Evolutionary conservation across 768 basidiomycete species (phyloP), one percentile per base, ranked within the genome.

Genomic region (Rhizopogon vulgaris): DNA sequence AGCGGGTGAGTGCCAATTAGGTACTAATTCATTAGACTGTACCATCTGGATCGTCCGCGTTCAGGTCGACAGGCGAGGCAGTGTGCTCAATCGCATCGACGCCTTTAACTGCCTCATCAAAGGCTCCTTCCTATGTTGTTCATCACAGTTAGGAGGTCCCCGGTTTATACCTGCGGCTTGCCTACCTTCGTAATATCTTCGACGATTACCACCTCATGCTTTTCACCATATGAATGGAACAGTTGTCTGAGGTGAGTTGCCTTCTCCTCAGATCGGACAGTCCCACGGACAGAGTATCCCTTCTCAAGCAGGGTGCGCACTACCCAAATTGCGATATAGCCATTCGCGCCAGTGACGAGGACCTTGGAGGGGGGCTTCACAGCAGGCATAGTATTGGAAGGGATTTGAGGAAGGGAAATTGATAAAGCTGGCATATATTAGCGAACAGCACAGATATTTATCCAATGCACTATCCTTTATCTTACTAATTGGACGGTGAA

Each of bases 71-170:
- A 1, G 87, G 86, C 1, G 85, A 87, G 0, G 85, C 85, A 3
- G 75, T 80, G 59, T 89, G 88, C 34, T 71, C 75, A 47, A 93
- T 79, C 0, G 77, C 90, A 53, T 88, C 83, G 6, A 91, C 81
- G 1, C 77, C 87, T 63, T 83, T 79, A 53, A 91, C 85, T 0
- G 83, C 88, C 48, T 88, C 82, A 62, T 92, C 87, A 55, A 90
- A 94, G 1, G 84, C 86, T 6, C 79, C 80, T 2, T 76, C 76
- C 82, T 83, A 32, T 18, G 10, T 22, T 4, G 17, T 24, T 1
- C 14, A 17, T 25, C n/a, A 38, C 38, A 27, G 28, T 51, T 9
- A 25, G 3, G 22, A 22, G 17, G 18, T 38, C 9, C 18, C 17
- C 25, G 17, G 18, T 11, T 18, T 25, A n/a, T 42, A 28, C 14